Percentiles rank a stretch among this genome's conserved stretches.
Evolutionary conservation across 345 rosid species (phyloP).

Genomic region (Boechera retrofracta): DNA sequence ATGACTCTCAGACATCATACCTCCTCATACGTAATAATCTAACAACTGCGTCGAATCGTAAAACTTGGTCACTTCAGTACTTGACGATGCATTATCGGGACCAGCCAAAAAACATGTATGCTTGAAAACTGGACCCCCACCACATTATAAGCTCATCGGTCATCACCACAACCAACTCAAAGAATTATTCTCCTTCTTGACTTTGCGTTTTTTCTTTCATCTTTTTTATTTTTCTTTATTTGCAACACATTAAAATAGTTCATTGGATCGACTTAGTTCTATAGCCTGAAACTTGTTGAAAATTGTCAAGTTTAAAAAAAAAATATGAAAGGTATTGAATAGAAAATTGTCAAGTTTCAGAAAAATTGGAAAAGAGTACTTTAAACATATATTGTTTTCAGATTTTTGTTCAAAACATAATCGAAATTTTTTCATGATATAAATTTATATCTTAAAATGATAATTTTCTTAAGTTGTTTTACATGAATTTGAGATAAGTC

Average conservation of each 20-base stretch:
- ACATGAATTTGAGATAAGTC: background rate
- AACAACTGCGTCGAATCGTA: constrained; percentile 31
- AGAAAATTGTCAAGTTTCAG: background rate
- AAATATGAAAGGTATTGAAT: background rate
- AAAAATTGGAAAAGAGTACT: background rate
- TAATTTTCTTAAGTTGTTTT: background rate
- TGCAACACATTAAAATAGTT: background rate
- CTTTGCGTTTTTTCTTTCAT: background rate
- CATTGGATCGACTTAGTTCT: background rate
- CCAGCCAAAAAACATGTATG: constrained; percentile 3
- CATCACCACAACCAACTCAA: constrained; percentile 31
- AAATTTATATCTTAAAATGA: background rate
- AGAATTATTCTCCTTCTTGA: constrained; percentile 4
- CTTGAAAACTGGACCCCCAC: constrained; percentile 27
- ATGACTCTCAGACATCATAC: background rate
- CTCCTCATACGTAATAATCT: constrained; percentile 9
- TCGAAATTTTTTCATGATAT: background rate
- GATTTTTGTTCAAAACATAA: background rate
- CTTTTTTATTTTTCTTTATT: background rate
- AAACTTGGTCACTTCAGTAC: constrained; percentile 38
- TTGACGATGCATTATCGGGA: constrained; percentile 17
- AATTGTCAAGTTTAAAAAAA: no score
- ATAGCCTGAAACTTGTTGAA: background rate
- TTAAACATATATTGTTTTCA: background rate
- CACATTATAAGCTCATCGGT: constrained; percentile 25